A percentile compares a stretch with the other conserved stretches of the same genome.
phyloP scores from a whole-genome alignment of 2,329 filamentous ascomycete genomes.

The Aspergillus costaricaensis region DNA sequence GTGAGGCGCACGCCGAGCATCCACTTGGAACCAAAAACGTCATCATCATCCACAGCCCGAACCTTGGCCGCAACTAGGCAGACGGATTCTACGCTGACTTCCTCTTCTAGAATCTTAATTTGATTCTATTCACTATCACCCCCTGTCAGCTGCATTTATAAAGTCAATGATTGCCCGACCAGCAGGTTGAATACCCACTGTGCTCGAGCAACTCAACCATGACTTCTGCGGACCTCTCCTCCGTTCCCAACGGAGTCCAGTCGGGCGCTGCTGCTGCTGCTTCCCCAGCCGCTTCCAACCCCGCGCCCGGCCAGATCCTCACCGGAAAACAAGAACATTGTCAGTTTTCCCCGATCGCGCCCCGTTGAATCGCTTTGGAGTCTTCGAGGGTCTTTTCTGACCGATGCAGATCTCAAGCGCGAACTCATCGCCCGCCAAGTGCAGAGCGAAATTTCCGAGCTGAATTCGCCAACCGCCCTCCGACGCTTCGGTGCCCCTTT shows the following conservation, averaged over 20 bases:
- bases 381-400: conserved; percentile 12
- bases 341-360: conserved; percentile 46
- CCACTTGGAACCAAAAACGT: conserved; percentile 18
- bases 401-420: conserved; percentile 77
- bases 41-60: conserved; percentile 20
- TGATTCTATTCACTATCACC: neutral
- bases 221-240: conserved; percentile 1
- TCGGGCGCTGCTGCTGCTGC: conserved; percentile 11
- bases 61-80: conserved; percentile 28
- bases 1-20: conserved; percentile 11
- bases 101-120: neutral
- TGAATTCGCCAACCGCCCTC: conserved; percentile 91
- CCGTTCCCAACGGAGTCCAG: conserved; percentile 11
- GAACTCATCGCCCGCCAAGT: conserved; percentile 92
- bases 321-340: conserved; percentile 99
- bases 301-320: conserved; percentile 63
- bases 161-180: conserved; percentile 10
- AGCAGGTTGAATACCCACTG: neutral
- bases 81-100: conserved; percentile 28
- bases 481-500: conserved; percentile 96
- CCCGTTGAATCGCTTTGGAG: neutral
- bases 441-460: conserved; percentile 83
- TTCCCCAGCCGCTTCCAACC: conserved; percentile 28
- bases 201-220: conserved; percentile 8
- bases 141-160: conserved; percentile 1